Conservation (phyloP, 2,329 filamentous ascomycete species). For the Colletotrichum eleusines region DNA sequence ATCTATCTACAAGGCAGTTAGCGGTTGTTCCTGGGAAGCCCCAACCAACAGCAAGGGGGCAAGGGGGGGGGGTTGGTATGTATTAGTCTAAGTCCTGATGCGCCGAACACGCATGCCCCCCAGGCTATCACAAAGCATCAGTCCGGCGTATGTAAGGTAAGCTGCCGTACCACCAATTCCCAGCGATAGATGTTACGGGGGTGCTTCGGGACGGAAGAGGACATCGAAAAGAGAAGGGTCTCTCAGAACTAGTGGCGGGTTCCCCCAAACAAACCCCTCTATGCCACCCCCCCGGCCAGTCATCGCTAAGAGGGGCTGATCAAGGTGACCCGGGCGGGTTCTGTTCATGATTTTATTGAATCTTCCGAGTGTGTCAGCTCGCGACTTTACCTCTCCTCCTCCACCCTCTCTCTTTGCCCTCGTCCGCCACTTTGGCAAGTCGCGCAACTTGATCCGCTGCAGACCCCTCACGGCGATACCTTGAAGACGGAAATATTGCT, state of each 20-base stretch:
- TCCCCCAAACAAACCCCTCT: not conserved
- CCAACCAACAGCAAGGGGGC: not conserved
- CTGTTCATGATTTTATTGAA: slow-evolving; percentile 35
- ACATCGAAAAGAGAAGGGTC: not conserved
- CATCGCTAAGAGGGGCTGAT: slow-evolving; percentile 20
- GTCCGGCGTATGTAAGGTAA: not conserved
- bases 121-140: slow-evolving; percentile 12
- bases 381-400: slow-evolving; percentile 23
- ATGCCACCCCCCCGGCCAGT: slow-evolving; percentile 2
- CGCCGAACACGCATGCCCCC: too few relatives aligned
- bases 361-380: slow-evolving; percentile 14
- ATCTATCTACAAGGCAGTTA: slow-evolving; percentile 19
- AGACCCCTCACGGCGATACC: slow-evolving; percentile 14
- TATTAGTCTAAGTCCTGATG: not conserved
- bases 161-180: not conserved
- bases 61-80: not conserved
- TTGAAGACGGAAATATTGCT: slow-evolving; percentile 1
- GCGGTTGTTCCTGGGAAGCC: slow-evolving; percentile 8
- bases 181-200: not conserved
- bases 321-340: slow-evolving; percentile 28
- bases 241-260: slow-evolving; percentile 15
- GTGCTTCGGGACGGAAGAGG: not conserved
- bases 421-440: not conserved
- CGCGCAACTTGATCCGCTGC: slow-evolving; percentile 8
- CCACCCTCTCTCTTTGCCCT: slow-evolving; percentile 13